A percentile compares a stretch with the other conserved stretches of the same genome.
Conservation (phyloP, 1,284 basidiomycete genomes). For the Lentinus polychrous region DNA sequence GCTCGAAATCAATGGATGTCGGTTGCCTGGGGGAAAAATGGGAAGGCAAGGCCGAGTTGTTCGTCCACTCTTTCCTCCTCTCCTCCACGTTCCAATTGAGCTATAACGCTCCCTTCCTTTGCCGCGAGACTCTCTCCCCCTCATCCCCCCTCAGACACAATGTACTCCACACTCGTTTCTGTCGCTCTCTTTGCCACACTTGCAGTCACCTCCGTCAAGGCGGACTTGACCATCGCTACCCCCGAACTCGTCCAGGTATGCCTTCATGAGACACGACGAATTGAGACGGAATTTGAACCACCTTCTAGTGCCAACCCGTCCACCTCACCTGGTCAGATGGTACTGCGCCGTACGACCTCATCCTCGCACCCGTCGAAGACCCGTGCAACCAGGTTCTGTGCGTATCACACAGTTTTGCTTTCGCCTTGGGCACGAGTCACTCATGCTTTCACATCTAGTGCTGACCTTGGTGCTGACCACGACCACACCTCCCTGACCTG, state of each 20-base stretch:
- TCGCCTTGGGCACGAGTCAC: too few species aligned
- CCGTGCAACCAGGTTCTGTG: conserved; percentile 57
- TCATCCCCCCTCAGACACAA: conserved; percentile 24
- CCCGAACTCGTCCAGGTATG: conserved; percentile 50
- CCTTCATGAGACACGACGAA: background rate
- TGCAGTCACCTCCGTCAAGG: conserved; percentile 44
- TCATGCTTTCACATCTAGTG: conserved; percentile 23
- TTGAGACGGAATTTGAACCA: background rate
- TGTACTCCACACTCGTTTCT: conserved; percentile 74
- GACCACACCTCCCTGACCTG: conserved; percentile 37
- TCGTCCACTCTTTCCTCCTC: background rate
- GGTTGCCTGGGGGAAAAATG: background rate
- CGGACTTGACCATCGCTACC: conserved; percentile 46
- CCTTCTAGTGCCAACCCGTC: conserved; percentile 44
- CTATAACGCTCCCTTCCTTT: conserved; percentile 6
- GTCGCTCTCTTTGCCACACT: conserved; percentile 57
- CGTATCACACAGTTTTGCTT: conserved; percentile 19
- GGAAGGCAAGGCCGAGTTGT: too few species aligned
- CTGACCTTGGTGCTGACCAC: conserved; percentile 58
- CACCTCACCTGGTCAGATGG: conserved; percentile 47
- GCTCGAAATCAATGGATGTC: background rate
- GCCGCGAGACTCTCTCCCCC: conserved; percentile 5
- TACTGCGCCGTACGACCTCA: conserved; percentile 49
- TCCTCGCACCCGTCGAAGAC: conserved; percentile 44
- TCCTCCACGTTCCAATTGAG: conserved; percentile 4